These are phyloP conservation scores for Withania somnifera DNA, from an alignment of 305 asterid species.

Conservation along the genomic window DNA sequence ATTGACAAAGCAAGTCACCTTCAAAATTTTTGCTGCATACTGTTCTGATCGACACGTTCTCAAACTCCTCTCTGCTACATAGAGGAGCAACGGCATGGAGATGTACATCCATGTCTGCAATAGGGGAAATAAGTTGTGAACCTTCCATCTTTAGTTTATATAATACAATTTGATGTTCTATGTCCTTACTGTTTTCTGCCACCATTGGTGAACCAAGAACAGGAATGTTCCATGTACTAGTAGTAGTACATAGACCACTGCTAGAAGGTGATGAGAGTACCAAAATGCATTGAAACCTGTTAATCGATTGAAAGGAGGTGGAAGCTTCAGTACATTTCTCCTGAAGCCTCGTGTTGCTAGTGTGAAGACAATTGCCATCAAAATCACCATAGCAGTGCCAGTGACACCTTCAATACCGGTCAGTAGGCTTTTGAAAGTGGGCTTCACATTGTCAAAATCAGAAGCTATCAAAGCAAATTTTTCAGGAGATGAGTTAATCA, in stretches of 20 bases:
- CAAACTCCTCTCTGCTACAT: constrained; percentile 69
- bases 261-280: constrained; percentile 91
- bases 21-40: constrained; percentile 58
- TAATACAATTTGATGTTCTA: neutral
- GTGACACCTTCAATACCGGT: constrained; percentile 41
- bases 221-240: constrained; percentile 62
- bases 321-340: constrained; percentile 50
- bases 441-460: constrained; percentile 44
- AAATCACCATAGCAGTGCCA: constrained; percentile 55
- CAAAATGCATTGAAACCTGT: constrained; percentile 94
- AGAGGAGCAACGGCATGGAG: constrained; percentile 58
- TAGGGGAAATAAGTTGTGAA: constrained; percentile 5
- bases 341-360: constrained; percentile 62
- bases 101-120: constrained; percentile 90
- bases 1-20: constrained; percentile 33
- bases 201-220: constrained; percentile 69
- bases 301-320: constrained; percentile 60
- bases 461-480: constrained; percentile 47
- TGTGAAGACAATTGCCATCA: constrained; percentile 64
- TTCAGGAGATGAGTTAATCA: constrained; percentile 48
- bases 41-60: constrained; percentile 80
- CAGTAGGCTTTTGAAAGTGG: constrained; percentile 43
- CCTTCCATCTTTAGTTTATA: neutral
- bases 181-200: constrained; percentile 57
- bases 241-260: constrained; percentile 54